Percentiles rank a stretch among this genome's conserved stretches.
phyloP scores from a whole-genome alignment of 108 stramenopile genomes.

The Nitzschia sp. region DNA sequence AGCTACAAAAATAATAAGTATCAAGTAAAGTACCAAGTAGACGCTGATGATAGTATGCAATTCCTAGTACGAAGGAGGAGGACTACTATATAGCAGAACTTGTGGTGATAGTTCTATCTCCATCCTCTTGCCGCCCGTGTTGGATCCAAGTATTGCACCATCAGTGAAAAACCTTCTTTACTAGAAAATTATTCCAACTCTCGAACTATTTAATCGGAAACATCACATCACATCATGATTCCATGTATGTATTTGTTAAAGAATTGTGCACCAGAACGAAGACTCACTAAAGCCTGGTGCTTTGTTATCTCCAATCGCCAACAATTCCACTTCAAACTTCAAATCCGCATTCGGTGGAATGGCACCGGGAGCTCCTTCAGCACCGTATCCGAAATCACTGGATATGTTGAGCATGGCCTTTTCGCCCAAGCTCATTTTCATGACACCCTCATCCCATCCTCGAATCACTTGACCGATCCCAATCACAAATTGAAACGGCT shows the following conservation, averaged over 20 bases:
- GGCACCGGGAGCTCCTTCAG: slow-evolving; percentile 75
- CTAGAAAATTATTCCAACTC: too few relatives aligned
- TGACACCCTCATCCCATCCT: slow-evolving; percentile 58
- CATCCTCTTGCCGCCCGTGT: too few relatives aligned
- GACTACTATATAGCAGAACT: too few relatives aligned
- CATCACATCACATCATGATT: background rate
- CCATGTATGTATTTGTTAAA: background rate
- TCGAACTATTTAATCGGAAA: too few relatives aligned
- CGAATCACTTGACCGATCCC: slow-evolving; percentile 58
- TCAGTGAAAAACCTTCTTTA: too few relatives aligned
- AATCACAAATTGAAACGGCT: slow-evolving; percentile 69
- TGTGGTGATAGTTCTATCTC: too few relatives aligned
- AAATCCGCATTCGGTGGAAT: slow-evolving; percentile 91
- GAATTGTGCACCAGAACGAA: background rate
- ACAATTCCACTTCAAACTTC: slow-evolving; percentile 76
- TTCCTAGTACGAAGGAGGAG: too few relatives aligned
- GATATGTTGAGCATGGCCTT: slow-evolving; percentile 81
- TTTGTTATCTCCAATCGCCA: slow-evolving; percentile 64
- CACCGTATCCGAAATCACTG: slow-evolving; percentile 87
- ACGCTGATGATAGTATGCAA: too few relatives aligned
- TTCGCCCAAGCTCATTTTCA: slow-evolving; percentile 73
- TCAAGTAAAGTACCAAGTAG: too few relatives aligned
- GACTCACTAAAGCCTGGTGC: slow-evolving; percentile 13
- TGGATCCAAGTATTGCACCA: too few relatives aligned
- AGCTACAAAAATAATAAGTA: too few relatives aligned